These are phyloP conservation scores for Podospora conica DNA, from an alignment of 495 filamentous ascomycete species.

Conservation along the genomic window DNA sequence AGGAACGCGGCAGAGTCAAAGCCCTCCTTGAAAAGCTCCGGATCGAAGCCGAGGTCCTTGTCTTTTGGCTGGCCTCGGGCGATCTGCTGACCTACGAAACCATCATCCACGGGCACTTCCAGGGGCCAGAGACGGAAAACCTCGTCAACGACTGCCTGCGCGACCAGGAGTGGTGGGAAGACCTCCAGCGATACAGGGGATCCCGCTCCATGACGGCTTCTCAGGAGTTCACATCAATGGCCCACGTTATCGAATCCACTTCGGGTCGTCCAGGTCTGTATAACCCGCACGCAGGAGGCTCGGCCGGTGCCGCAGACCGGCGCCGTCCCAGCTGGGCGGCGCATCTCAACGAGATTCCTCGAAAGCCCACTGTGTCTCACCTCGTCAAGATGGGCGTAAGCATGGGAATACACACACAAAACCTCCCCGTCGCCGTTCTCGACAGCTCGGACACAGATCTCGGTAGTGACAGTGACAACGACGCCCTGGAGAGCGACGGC, in stretches of 20 bases:
- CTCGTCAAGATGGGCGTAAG: slow-evolving; percentile 55
- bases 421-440: slow-evolving; percentile 59
- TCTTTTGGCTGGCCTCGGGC: slow-evolving; percentile 77
- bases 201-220: slow-evolving; percentile 48
- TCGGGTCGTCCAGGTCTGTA: slow-evolving; percentile 29
- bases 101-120: slow-evolving; percentile 61
- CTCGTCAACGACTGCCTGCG: slow-evolving; percentile 55
- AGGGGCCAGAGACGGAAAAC: slow-evolving; percentile 39
- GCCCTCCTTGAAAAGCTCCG: slow-evolving; percentile 72
- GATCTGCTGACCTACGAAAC: slow-evolving; percentile 66
- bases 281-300: slow-evolving; percentile 20
- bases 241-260: slow-evolving; percentile 29
- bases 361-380: slow-evolving; percentile 59
- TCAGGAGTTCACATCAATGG: slow-evolving; percentile 29
- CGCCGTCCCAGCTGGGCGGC: slow-evolving; percentile 31
- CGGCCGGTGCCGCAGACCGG: slow-evolving; percentile 19
- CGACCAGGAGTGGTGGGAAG: slow-evolving; percentile 78
- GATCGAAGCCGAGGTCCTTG: slow-evolving; percentile 71
- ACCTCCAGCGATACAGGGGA: slow-evolving; percentile 56
- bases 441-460: slow-evolving; percentile 42
- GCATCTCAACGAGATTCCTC: slow-evolving; percentile 34
- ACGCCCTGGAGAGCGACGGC: slow-evolving; percentile 32
- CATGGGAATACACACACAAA: slow-evolving; percentile 73
- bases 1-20: slow-evolving; percentile 68
- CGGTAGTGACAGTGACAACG: slow-evolving; percentile 43